These are phyloP conservation scores for Neodidymelliopsis sp. DNA, from an alignment of 2,329 filamentous ascomycete genomes.

Conservation along the genomic window DNA sequence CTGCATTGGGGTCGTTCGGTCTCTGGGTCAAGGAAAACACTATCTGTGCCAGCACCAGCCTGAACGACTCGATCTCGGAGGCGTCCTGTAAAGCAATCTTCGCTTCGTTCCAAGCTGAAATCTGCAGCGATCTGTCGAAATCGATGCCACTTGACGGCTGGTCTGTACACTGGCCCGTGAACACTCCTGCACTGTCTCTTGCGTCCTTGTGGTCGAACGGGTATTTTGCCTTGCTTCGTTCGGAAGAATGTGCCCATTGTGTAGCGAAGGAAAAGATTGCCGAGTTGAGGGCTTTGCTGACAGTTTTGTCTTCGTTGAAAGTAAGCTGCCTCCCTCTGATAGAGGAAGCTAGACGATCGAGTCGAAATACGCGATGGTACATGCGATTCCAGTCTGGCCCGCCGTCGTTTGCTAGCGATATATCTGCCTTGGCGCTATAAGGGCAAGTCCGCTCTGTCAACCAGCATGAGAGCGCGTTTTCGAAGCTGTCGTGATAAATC, in stretches of 20 bases:
- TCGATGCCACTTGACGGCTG: slow-evolving; percentile 13
- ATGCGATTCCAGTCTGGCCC: slow-evolving; percentile 59
- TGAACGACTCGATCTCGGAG: slow-evolving; percentile 54
- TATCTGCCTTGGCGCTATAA: slow-evolving; percentile 49
- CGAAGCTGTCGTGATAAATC: slow-evolving; percentile 63
- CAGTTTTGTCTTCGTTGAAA: slow-evolving; percentile 53
- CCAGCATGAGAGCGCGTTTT: slow-evolving; percentile 63
- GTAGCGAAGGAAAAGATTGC: slow-evolving; percentile 62
- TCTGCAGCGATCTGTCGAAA: slow-evolving; percentile 51
- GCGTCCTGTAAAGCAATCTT: slow-evolving; percentile 49
- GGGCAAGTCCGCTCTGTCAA: slow-evolving; percentile 62
- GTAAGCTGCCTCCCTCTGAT: slow-evolving; percentile 54
- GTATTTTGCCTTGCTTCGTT: slow-evolving; percentile 38
- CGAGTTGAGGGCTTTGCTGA: slow-evolving; percentile 56
- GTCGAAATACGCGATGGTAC: slow-evolving; percentile 58
- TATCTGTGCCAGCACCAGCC: slow-evolving; percentile 55
- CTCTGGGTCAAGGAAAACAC: slow-evolving; percentile 57
- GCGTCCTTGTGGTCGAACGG: slow-evolving; percentile 31
- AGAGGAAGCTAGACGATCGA: slow-evolving; percentile 55
- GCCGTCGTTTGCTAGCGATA: slow-evolving; percentile 41
- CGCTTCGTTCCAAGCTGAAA: slow-evolving; percentile 54
- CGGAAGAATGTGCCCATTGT: slow-evolving; percentile 54
- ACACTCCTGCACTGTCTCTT: slow-evolving; percentile 17
- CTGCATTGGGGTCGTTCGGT: slow-evolving; percentile 33
- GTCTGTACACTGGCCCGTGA: slow-evolving; percentile 11